Base-by-base conservation (phyloP, 495 filamentous ascomycete genomes). In the Tetracladium setigerum region DNA sequence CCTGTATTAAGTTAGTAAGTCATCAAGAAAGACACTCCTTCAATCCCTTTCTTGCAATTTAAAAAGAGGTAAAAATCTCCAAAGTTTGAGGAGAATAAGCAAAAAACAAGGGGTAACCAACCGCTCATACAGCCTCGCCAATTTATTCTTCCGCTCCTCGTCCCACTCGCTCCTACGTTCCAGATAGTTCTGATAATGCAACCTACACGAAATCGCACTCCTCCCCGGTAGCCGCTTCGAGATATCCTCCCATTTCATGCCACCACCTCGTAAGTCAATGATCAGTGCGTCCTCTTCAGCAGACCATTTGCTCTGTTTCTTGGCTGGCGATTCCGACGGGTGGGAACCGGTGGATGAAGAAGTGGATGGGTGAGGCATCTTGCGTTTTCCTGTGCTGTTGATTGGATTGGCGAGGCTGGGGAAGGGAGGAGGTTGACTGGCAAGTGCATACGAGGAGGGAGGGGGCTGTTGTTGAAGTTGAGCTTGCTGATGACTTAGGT, bases 201-300 rank as follows among this genome's bases (percentile, higher is more conserved):
- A 73, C 17, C 92, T 81, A 65, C 92, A 98, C 48, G 86, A 89
- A 56, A 95, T 95, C 35, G 87, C 81, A 65, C 87, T 95, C 50
- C 92, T 81, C 46, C 91, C 92, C 1, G 90, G 89, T 17, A 97
- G 71, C 14, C 80, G 77, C 68, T 87, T 87, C 46, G 86, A 89
- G 60, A 98, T 95, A 65, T 98, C 94, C 53, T 96, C 92, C 92
- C 92, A 98, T 58, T 96, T 97, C 84, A 94, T 92, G 9, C 87
- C 87, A 53, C 76, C 81, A 30, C 86, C 86, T 19, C 92, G 80
- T 47, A 98, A 74, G 58, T 89, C 82, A 48, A 95, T 95, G 62
- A 95, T 95, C 41, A 89, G 58, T 34, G 82, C 81, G 61, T 96
- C 88, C 66, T 98, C 92, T 35, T 95, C 87, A 1, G 82, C 71